phyloP scores from a whole-genome alignment of 2,329 filamentous ascomycete species.

The Calonectria fujianensis region DNA sequence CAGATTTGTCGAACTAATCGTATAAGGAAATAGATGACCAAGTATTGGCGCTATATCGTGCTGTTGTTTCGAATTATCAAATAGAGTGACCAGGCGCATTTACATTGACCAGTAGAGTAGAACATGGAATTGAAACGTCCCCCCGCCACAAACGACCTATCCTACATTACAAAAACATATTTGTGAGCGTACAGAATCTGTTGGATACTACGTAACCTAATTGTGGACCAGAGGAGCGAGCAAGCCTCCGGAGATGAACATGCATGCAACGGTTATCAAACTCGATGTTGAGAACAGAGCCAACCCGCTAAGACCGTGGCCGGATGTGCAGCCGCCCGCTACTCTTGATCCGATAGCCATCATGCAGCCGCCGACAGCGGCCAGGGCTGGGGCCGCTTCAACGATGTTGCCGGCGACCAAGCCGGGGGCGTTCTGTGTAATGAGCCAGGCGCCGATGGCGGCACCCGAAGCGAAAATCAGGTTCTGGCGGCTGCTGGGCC shows the following conservation, averaged over 20 bases:
- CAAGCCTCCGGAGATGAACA: conserved; percentile 72
- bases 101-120: too few species aligned
- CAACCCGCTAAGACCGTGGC: conserved; percentile 81
- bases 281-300: conserved; percentile 78
- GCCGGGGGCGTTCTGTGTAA: conserved; percentile 59
- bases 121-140: neutral
- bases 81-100: too few species aligned
- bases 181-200: neutral
- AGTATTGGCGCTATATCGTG: too few species aligned
- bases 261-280: conserved; percentile 74
- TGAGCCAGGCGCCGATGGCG: conserved; percentile 65
- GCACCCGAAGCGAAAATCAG: conserved; percentile 73
- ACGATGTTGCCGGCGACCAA: conserved; percentile 53
- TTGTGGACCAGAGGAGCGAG: conserved; percentile 55
- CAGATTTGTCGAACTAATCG: neutral
- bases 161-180: neutral
- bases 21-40: neutral
- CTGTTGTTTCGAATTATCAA: neutral
- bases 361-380: conserved; percentile 72
- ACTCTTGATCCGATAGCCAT: conserved; percentile 77
- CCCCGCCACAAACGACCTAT: neutral
- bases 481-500: conserved; percentile 63
- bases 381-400: conserved; percentile 61
- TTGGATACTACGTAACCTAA: neutral
- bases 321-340: conserved; percentile 80